These are phyloP conservation scores for Rubus idaeus DNA, from an alignment of 306 rosid species.

Conservation along the genomic window DNA sequence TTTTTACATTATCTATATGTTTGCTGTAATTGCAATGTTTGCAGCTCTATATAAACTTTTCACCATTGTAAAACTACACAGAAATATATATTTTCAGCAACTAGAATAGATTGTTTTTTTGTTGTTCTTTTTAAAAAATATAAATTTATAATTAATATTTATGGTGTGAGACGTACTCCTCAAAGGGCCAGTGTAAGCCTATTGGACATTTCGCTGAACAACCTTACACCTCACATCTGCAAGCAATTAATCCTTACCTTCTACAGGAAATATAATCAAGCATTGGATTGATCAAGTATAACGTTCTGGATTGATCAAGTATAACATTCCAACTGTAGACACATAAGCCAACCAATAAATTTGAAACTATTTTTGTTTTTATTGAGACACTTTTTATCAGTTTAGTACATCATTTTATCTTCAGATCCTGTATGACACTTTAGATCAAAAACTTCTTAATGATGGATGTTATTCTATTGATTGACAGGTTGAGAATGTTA, in stretches of 20 bases:
- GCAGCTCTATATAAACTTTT: too few species aligned
- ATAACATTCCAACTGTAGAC: too few species aligned
- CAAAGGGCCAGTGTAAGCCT: neutral
- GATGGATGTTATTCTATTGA: neutral
- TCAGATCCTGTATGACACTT: conserved; percentile 19
- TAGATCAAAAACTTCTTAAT: neutral
- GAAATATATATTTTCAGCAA: too few species aligned
- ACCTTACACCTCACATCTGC: neutral
- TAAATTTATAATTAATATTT: too few species aligned
- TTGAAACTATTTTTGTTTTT: neutral
- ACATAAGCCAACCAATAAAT: neutral
- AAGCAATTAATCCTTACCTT: neutral
- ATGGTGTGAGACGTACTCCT: neutral
- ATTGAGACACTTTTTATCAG: neutral
- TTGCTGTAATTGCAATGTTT: too few species aligned
- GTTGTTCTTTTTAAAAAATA: too few species aligned
- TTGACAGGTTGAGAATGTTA: conserved; percentile 90
- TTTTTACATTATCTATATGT: too few species aligned
- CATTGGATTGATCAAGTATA: neutral
- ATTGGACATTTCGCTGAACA: neutral
- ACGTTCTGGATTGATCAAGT: neutral
- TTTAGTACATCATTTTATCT: neutral
- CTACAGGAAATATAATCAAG: neutral
- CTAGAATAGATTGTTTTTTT: too few species aligned
- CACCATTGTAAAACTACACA: too few species aligned